These are phyloP conservation scores for Coniochaeta sp. DNA, from an alignment of 2,329 filamentous ascomycete species.

Conservation along the genomic window DNA sequence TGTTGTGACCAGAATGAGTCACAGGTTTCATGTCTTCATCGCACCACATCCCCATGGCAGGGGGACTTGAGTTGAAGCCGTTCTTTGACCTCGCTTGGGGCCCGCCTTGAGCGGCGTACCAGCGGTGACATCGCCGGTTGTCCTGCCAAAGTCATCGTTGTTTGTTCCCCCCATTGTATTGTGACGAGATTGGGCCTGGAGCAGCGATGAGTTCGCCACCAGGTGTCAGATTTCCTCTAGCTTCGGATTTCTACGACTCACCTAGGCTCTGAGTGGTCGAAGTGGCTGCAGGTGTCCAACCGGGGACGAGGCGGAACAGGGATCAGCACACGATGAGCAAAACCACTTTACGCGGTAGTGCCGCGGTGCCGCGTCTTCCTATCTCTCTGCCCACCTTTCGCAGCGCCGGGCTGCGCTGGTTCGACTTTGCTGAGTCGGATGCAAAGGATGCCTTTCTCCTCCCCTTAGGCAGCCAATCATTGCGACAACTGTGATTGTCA, in stretches of 20 bases:
- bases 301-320: conserved; percentile 9
- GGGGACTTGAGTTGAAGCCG: neutral
- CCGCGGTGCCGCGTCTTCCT: conserved; percentile 15
- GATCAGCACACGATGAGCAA: conserved; percentile 13
- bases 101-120: neutral
- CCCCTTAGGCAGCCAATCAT: conserved; percentile 12
- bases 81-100: conserved; percentile 3
- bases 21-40: conserved; percentile 3
- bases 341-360: conserved; percentile 23
- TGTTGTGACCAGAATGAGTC: conserved; percentile 14
- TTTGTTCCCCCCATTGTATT: neutral
- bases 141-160: conserved; percentile 4
- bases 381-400: conserved; percentile 5
- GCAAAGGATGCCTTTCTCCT: neutral
- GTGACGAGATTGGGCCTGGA: neutral
- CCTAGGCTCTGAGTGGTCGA: neutral
- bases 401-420: conserved; percentile 12
- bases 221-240: neutral
- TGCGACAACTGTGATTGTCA: conserved; percentile 4
- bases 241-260: neutral
- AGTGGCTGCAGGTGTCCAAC: conserved; percentile 5
- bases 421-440: conserved; percentile 12
- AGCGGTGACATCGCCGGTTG: conserved; percentile 2
- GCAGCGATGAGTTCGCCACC: neutral
- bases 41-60: neutral